These are phyloP conservation scores for Cystoderma amianthinum DNA, from an alignment of 768 basidiomycete species.

Conservation along the genomic window DNA sequence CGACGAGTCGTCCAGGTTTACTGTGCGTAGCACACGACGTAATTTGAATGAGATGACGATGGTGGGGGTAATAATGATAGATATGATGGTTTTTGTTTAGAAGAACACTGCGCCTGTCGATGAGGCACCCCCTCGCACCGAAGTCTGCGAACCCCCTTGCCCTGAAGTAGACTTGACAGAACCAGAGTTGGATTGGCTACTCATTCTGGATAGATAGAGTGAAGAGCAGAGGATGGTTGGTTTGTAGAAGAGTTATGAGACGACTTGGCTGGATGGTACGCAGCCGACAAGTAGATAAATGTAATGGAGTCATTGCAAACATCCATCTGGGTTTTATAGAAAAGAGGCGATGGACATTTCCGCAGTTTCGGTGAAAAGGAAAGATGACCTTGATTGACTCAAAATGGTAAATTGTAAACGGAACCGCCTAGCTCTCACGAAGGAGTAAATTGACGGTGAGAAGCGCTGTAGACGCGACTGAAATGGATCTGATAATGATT, in stretches of 20 bases:
- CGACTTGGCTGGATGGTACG: conserved; percentile 4
- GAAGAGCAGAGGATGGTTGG: conserved; percentile 5
- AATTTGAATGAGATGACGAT: conserved; percentile 9
- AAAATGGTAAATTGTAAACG: conserved; percentile 24
- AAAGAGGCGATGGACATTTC: conserved; percentile 15
- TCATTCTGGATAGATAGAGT: conserved; percentile 20
- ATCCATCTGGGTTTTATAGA: conserved; percentile 18
- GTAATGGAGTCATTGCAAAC: conserved; percentile 20
- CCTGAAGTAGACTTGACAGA: conserved; percentile 21
- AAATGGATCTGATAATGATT: conserved; percentile 30
- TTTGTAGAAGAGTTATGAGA: conserved; percentile 7
- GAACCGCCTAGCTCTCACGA: conserved; percentile 20
- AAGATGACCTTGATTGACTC: conserved; percentile 32
- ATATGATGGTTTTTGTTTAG: no score
- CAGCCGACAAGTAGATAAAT: conserved; percentile 1
- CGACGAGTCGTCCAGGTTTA: no score
- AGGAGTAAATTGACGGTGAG: conserved; percentile 19
- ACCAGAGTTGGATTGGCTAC: conserved; percentile 30
- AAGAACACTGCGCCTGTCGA: conserved; percentile 54
- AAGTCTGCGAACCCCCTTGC: conserved; percentile 26
- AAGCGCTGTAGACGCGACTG: conserved; percentile 12
- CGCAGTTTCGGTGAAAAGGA: conserved; percentile 25
- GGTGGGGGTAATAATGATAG: conserved; percentile 12
- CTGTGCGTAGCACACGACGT: conserved; percentile 8
- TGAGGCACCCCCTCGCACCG: conserved; percentile 44